phyloP scores from a whole-genome alignment of 2,329 filamentous ascomycete species.

The Paracamarosporium sp. region DNA sequence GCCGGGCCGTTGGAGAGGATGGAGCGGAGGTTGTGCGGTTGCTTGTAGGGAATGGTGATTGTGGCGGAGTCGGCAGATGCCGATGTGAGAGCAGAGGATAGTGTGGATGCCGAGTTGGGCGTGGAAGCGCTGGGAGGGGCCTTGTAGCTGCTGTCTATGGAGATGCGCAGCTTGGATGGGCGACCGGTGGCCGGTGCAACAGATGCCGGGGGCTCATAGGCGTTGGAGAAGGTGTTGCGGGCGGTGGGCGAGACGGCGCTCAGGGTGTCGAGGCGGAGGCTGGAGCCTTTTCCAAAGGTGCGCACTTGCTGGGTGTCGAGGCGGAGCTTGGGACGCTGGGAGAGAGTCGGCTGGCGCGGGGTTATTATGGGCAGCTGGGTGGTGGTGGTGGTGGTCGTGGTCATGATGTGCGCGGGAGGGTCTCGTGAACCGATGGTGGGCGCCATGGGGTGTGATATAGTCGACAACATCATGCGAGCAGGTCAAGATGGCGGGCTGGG shows the following conservation, averaged over 20 bases:
- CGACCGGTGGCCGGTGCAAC: conserved; percentile 29
- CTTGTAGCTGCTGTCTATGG: conserved; percentile 39
- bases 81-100: conserved; percentile 48
- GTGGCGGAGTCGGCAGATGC: conserved; percentile 48
- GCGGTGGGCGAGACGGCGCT: conserved; percentile 66
- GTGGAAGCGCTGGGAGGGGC: conserved; percentile 33
- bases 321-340: conserved; percentile 64
- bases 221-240: conserved; percentile 68
- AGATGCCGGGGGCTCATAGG: conserved; percentile 55
- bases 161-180: conserved; percentile 38
- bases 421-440: conserved; percentile 34
- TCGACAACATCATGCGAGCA: conserved; percentile 44
- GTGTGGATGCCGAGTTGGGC: conserved; percentile 44
- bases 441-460: conserved; percentile 41
- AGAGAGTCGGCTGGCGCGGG: conserved; percentile 30
- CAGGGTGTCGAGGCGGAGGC: conserved; percentile 60
- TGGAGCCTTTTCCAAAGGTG: conserved; percentile 61
- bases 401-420: conserved; percentile 25
- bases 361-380: conserved; percentile 55
- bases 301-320: conserved; percentile 62
- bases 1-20: conserved; percentile 56
- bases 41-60: conserved; percentile 52
- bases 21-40: conserved; percentile 53
- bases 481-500: conserved; percentile 9
- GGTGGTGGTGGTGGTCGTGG: conserved; percentile 50